Percentiles rank a stretch among this genome's conserved stretches.
Evolutionary conservation across 768 basidiomycete genomes (phyloP).

Genomic region (Dioszegia hungarica): DNA sequence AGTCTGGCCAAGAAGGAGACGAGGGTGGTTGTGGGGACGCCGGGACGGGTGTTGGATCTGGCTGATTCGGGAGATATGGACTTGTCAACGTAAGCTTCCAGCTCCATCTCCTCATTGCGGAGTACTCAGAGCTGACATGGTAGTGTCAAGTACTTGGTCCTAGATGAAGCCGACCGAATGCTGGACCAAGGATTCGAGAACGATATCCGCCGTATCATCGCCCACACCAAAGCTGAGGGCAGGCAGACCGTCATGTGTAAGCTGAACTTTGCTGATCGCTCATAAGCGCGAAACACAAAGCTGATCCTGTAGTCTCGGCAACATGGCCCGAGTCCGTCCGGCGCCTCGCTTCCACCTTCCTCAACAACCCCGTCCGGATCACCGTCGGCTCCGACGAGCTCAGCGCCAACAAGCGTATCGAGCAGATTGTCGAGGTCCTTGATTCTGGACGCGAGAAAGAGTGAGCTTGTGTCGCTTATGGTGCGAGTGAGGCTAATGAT

Average conservation of each 20-base stretch:
- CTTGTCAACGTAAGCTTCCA: conserved; percentile 61
- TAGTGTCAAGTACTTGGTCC: conserved; percentile 82
- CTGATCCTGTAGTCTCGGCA: conserved; percentile 67
- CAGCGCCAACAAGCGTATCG: conserved; percentile 88
- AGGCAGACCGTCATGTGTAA: conserved; percentile 92
- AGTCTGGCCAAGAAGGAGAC: conserved; percentile 59
- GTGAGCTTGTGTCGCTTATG: conserved; percentile 55
- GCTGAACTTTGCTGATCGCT: too few species aligned
- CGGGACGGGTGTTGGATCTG: conserved; percentile 88
- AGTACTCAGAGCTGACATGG: too few species aligned
- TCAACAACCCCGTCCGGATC: conserved; percentile 74
- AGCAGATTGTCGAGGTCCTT: conserved; percentile 86
- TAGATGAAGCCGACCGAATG: conserved; percentile 98
- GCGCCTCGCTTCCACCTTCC: conserved; percentile 80
- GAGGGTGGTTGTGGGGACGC: conserved; percentile 88
- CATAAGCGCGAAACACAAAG: not conserved
- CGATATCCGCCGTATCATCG: conserved; percentile 87
- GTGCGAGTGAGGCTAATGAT: not conserved
- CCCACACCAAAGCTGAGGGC: conserved; percentile 55
- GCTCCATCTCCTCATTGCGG: not conserved
- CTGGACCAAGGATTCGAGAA: conserved; percentile 98
- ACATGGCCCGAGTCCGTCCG: conserved; percentile 97
- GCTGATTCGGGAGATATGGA: conserved; percentile 79
- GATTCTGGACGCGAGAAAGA: conserved; percentile 81
- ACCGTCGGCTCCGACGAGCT: conserved; percentile 95